Evolutionary conservation across 305 asterid genomes (phyloP).

Genomic region (Nicotiana rustica): DNA sequence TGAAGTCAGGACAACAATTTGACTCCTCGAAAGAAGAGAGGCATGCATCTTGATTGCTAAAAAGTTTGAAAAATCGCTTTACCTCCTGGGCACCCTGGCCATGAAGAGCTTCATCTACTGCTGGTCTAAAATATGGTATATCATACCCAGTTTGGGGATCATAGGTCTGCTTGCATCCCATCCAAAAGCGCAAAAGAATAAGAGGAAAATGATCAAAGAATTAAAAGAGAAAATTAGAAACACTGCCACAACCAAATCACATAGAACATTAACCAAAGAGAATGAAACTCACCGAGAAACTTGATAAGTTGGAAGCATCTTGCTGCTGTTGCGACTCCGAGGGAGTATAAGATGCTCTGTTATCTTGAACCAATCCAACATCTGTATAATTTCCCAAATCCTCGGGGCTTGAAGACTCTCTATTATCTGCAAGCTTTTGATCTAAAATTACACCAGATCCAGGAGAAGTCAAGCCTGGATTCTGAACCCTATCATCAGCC

Average conservation of each 20-base stretch:
- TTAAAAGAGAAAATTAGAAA: background rate
- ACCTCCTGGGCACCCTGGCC: constrained; percentile 41
- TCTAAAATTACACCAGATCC: constrained; percentile 64
- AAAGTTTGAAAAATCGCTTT: background rate
- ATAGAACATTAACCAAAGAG: constrained; percentile 11
- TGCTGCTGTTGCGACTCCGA: constrained; percentile 68
- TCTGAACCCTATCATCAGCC: constrained; percentile 56
- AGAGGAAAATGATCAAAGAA: background rate
- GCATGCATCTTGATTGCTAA: background rate
- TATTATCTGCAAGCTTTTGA: constrained; percentile 54
- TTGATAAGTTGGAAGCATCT: constrained; percentile 71
- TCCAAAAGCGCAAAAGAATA: constrained; percentile 11
- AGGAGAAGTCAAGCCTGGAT: constrained; percentile 80
- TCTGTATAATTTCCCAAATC: constrained; percentile 70
- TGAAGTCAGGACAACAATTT: background rate
- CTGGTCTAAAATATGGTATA: constrained; percentile 40
- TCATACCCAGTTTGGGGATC: constrained; percentile 45
- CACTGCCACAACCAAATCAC: background rate
- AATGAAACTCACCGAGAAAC: constrained; percentile 73
- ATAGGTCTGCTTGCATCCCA: constrained; percentile 36
- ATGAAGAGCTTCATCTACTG: constrained; percentile 39
- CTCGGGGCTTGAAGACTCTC: constrained; percentile 58
- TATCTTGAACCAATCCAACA: constrained; percentile 72
- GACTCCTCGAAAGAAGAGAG: constrained; percentile 12
- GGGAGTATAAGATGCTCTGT: constrained; percentile 56